Base-by-base conservation (phyloP, 2,329 filamentous ascomycete genomes). In the Pseudohalonectria lignicola region DNA sequence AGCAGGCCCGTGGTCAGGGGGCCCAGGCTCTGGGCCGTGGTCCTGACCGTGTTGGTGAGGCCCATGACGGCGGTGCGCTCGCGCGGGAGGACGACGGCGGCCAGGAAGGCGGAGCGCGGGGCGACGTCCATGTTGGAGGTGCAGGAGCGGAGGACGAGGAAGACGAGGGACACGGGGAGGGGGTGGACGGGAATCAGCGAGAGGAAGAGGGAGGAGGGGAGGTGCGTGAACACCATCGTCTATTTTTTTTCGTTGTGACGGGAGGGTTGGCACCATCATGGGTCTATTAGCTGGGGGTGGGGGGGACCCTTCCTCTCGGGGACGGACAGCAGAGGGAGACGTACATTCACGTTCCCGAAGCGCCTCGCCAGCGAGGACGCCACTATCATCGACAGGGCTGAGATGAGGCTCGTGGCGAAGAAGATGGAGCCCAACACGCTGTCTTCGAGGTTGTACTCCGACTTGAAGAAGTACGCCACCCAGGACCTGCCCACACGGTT, bases 201-300 rank as follows among this genome's bases (percentile, higher is more conserved):
- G 2, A 85, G 66, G 45, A 77, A 79, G 19, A 85, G 56, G 7
- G 80, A 66, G 0, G 79, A 82, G 0, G 82, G 82, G 1, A 86
- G 62, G 47, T 86, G 80, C 0, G 80, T 84, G 49, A 83, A 82
- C 8, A 82, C 79, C 81, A 86, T 86, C 2, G 80, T 84, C 64
- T 76, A 49, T 46, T 26, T 26, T 26, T 26, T 26, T 26, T 13
- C 25, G 8, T 26, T 26, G 7, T 13, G 25, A 8, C 7, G 51
- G 52, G 3, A 55, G 53, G 31, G 53, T 19, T 37, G 13, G n/a
- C n/a, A n/a, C n/a, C n/a, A n/a, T n/a, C n/a, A n/a, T n/a, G n/a
- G n/a, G 53, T 55, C 43, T 19, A 36, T 64, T 64, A 25, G 76
- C 11, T 62, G 30, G 69, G 62, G 13, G 71, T 8, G 13, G 25